phyloP scores from a whole-genome alignment of 768 basidiomycete species.

The Boletus subparvulus region DNA sequence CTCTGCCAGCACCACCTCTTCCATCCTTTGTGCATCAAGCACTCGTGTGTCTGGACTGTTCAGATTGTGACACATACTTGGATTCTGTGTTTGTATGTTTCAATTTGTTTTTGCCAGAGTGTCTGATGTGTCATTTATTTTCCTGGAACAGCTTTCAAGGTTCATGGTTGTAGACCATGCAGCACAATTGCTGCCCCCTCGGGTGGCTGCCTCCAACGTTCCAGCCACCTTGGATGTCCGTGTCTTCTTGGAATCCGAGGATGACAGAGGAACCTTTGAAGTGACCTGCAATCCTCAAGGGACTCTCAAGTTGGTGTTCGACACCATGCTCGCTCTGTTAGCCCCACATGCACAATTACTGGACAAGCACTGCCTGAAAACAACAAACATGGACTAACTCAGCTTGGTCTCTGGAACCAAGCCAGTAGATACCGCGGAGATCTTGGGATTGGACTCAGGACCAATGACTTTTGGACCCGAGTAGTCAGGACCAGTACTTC shows the following conservation, averaged over 20 bases:
- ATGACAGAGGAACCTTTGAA: not conserved
- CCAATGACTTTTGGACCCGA: not conserved
- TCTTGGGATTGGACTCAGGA: not conserved
- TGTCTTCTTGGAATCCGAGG: not conserved
- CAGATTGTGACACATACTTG: not conserved
- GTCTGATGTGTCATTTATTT: not conserved
- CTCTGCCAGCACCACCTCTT: not conserved
- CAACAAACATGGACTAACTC: constrained; percentile 2
- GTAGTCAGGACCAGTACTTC: not conserved
- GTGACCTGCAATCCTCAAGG: not conserved
- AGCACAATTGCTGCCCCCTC: not conserved
- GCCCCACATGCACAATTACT: constrained; percentile 14
- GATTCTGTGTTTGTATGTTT: not conserved
- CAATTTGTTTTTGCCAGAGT: not conserved
- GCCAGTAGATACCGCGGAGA: not conserved
- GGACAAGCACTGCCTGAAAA: constrained; percentile 11
- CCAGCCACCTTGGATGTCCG: not conserved
- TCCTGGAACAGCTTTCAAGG: not conserved
- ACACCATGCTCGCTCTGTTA: not conserved
- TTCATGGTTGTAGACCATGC: not conserved
- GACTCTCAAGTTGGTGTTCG: not conserved
- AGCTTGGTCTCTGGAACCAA: not conserved
- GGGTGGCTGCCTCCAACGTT: not conserved
- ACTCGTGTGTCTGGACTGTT: not conserved
- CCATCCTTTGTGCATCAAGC: not conserved